Percentiles rank a stretch among this genome's conserved stretches.
Evolutionary conservation across 495 filamentous ascomycete species (phyloP).

Genomic region (Neurospora terricola): DNA sequence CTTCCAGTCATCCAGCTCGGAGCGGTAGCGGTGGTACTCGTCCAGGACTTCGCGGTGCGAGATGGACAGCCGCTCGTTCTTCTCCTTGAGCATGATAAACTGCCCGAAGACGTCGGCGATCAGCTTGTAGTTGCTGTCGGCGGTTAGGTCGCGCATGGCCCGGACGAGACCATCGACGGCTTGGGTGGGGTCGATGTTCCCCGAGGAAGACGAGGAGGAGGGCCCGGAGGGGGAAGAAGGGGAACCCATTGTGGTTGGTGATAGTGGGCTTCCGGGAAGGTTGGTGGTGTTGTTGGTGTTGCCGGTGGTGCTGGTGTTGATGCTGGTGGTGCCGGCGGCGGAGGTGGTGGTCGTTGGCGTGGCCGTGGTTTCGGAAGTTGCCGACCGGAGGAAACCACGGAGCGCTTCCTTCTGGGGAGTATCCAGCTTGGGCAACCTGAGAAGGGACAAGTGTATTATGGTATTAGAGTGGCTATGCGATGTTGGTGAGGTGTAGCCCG

Average conservation of each 20-base stretch:
- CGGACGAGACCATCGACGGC: slow-evolving; percentile 27
- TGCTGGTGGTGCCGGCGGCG: background rate
- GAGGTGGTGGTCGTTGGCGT: background rate
- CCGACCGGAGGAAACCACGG: background rate
- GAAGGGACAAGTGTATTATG: background rate
- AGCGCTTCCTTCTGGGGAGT: background rate
- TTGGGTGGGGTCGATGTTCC: slow-evolving; percentile 13
- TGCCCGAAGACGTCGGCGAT: slow-evolving; percentile 30
- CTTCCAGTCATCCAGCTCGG: slow-evolving; percentile 25
- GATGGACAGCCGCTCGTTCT: slow-evolving; percentile 22
- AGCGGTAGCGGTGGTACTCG: slow-evolving; percentile 26
- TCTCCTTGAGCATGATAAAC: slow-evolving; percentile 28
- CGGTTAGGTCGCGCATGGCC: slow-evolving; percentile 26
- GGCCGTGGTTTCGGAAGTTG: background rate
- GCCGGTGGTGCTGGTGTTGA: background rate
- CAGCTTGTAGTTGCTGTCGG: slow-evolving; percentile 29
- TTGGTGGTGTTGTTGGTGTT: background rate
- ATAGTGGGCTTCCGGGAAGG: background rate
- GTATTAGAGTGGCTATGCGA: background rate
- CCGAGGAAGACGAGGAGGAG: background rate
- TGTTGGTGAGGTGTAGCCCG: background rate
- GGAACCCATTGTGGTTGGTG: background rate
- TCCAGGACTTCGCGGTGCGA: slow-evolving; percentile 26
- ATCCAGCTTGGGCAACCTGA: background rate
- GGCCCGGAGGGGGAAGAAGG: background rate